Evolutionary conservation across 2,329 filamentous ascomycete genomes (phyloP).

Genomic region (Monosporascus sp.): DNA sequence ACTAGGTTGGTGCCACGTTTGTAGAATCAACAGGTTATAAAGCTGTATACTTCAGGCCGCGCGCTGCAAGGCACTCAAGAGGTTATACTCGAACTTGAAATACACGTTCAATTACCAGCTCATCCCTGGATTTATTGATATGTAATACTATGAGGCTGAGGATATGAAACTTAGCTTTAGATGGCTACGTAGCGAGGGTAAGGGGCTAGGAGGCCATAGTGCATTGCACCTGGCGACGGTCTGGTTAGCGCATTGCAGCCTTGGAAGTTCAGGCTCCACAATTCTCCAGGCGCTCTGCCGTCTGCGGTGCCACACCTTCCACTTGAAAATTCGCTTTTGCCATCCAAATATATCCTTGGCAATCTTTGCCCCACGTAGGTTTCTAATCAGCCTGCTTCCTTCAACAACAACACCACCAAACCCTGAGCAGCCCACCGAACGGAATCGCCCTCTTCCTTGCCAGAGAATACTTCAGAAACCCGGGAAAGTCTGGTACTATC

Average conservation of each 20-base stretch:
- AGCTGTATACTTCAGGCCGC: no score
- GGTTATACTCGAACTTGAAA: no score
- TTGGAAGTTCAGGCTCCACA: background rate
- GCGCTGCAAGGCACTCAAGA: no score
- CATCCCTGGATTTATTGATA: no score
- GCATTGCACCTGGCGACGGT: no score
- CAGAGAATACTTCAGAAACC: background rate
- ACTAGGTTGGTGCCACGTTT: no score
- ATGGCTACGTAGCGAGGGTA: no score
- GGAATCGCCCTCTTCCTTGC: background rate
- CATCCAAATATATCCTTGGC: background rate
- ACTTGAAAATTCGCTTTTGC: background rate
- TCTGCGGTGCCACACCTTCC: background rate
- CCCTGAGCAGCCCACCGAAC: background rate
- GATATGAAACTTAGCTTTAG: no score
- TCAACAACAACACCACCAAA: background rate
- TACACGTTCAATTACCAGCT: no score
- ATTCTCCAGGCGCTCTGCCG: background rate
- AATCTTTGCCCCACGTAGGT: background rate
- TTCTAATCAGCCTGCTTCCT: background rate
- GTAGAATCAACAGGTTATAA: no score
- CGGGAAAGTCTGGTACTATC: background rate
- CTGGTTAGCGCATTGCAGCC: background rate
- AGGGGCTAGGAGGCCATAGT: no score
- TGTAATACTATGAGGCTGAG: no score